Percentiles rank a stretch among this genome's conserved stretches.
These are phyloP conservation scores for Quercus engelmannii DNA, from an alignment of 306 rosid genomes.

Conservation along the genomic window DNA sequence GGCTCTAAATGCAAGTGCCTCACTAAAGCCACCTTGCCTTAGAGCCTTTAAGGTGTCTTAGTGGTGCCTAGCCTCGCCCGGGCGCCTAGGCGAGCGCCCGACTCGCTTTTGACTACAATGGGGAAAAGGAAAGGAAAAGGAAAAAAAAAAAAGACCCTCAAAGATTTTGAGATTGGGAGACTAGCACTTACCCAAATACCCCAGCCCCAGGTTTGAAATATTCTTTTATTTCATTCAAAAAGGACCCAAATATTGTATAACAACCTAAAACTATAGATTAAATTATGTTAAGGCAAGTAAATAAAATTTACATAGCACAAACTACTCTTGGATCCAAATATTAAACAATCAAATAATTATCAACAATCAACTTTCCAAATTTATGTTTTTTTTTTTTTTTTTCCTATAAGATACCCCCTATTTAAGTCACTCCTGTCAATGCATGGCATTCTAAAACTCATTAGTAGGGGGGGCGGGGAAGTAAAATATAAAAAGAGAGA, in stretches of 20 bases:
- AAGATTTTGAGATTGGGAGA: neutral
- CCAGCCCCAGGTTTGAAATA: neutral
- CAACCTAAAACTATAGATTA: neutral
- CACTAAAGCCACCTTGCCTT: too few species aligned
- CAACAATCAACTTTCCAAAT: neutral
- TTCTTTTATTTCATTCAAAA: neutral
- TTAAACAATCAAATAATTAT: neutral
- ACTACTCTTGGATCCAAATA: neutral
- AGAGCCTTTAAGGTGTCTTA: too few species aligned
- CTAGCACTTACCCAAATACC: neutral
- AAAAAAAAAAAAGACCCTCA: neutral
- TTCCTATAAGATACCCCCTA: neutral
- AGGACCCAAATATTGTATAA: neutral
- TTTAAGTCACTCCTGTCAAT: neutral
- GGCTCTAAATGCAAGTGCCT: too few species aligned
- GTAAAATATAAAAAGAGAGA: too few species aligned
- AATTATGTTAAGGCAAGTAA: neutral
- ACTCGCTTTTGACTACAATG: too few species aligned
- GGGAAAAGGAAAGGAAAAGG: constrained; percentile 12
- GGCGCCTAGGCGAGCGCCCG: too few species aligned
- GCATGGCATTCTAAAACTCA: neutral
- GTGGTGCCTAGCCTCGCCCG: too few species aligned
- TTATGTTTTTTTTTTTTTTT: neutral
- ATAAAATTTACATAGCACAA: neutral
- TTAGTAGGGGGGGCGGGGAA: too few species aligned